Evolutionary conservation across 371 early-diverging fungal genomes (phyloP).

Genomic region (Zopfochytrium polystomum): DNA sequence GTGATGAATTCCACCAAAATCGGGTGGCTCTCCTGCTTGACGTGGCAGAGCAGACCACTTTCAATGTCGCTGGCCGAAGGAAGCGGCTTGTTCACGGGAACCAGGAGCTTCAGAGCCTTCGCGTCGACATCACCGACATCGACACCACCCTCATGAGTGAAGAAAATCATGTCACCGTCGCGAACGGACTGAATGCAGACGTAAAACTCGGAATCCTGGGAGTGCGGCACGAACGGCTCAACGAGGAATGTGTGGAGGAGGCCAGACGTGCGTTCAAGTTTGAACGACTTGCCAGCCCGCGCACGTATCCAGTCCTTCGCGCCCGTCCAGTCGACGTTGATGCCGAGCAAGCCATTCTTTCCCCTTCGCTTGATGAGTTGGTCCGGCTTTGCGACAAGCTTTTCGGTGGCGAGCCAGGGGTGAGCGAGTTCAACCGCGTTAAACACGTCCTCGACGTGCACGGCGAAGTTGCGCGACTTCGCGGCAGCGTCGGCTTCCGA

Average conservation of each 20-base stretch:
- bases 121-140: conserved; percentile 98
- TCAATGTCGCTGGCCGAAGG: conserved; percentile 42
- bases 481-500: conserved; percentile 39
- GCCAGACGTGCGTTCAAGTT: conserved; percentile 81
- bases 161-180: conserved; percentile 92
- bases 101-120: conserved; percentile 81
- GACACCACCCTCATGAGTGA: conserved; percentile 96
- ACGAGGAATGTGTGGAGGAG: conserved; percentile 89
- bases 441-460: conserved; percentile 63
- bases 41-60: conserved; percentile 28
- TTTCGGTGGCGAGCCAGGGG: conserved; percentile 79
- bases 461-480: conserved; percentile 31
- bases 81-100: conserved; percentile 68
- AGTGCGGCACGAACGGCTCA: conserved; percentile 95
- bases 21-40: conserved; percentile 44
- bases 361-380: conserved; percentile 96
- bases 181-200: conserved; percentile 94
- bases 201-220: conserved; percentile 89
- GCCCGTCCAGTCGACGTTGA: conserved; percentile 84
- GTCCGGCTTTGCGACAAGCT: conserved; percentile 95
- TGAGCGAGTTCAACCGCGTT: conserved; percentile 68
- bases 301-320: conserved; percentile 86
- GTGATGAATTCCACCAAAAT: conserved; percentile 84
- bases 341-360: conserved; percentile 87
- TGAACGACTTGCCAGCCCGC: conserved; percentile 79